Percentiles rank a stretch among this genome's conserved stretches.
Evolutionary conservation across 2,329 filamentous ascomycete species (phyloP).

Genomic region (Colletotrichum lentis): DNA sequence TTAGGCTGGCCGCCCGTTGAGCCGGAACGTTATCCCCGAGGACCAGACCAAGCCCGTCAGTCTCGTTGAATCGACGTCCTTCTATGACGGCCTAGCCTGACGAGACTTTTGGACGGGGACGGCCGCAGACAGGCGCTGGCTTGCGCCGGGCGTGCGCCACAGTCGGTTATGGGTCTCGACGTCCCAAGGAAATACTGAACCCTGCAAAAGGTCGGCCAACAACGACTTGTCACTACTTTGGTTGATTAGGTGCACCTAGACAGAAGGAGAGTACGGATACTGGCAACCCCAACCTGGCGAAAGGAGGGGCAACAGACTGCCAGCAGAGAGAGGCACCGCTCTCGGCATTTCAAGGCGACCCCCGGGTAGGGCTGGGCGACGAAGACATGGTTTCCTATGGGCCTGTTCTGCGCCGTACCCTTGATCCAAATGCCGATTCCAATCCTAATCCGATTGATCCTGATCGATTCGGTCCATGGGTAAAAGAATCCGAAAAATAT

Average conservation of each 20-base stretch:
- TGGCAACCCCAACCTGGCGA: neutral
- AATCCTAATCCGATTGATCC: neutral
- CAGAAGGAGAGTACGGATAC: too few relatives aligned
- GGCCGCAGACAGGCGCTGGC: slow-evolving; percentile 13
- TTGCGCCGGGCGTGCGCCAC: slow-evolving; percentile 21
- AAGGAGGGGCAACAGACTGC: neutral
- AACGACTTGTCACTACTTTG: neutral
- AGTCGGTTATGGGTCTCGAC: slow-evolving; percentile 1
- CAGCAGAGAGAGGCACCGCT: neutral
- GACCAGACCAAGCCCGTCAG: too few relatives aligned
- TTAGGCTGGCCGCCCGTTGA: slow-evolving; percentile 14
- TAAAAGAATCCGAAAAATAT: neutral
- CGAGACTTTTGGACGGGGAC: neutral
- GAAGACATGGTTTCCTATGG: slow-evolving; percentile 21
- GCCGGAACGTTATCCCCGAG: slow-evolving; percentile 17
- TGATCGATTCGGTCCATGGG: neutral
- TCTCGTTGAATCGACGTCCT: neutral
- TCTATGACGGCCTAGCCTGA: slow-evolving; percentile 12
- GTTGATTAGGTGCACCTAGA: neutral
- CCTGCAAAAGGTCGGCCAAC: neutral
- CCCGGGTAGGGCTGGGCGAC: slow-evolving; percentile 22
- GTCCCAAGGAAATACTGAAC: neutral
- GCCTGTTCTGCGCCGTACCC: slow-evolving; percentile 13
- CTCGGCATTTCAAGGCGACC: slow-evolving; percentile 21
- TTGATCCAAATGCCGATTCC: neutral